phyloP scores from a whole-genome alignment of 345 rosid genomes.

The Salix brachista region DNA sequence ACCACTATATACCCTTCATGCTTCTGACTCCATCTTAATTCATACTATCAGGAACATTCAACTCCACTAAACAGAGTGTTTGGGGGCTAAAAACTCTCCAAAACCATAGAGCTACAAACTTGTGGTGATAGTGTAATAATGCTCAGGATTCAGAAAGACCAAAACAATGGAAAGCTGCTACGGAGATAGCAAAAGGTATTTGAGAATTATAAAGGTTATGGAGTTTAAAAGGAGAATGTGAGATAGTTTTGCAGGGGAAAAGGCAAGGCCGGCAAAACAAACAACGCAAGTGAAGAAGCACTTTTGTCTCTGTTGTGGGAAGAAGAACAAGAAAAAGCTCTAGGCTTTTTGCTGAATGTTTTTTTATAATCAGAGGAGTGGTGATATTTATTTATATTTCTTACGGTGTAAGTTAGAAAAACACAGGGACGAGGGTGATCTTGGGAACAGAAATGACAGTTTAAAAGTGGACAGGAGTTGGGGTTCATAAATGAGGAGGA shows the following conservation, averaged over 20 bases:
- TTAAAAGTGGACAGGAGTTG: constrained; percentile 18
- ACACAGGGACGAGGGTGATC: neutral
- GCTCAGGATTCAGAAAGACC: constrained; percentile 4
- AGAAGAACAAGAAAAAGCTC: constrained; percentile 16
- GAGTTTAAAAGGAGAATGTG: constrained; percentile 17
- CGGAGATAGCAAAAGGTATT: constrained; percentile 9
- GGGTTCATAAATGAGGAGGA: constrained; percentile 39
- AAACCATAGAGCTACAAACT: neutral
- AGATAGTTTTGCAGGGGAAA: constrained; percentile 28
- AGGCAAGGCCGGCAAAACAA: constrained; percentile 37
- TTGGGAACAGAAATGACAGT: constrained; percentile 17
- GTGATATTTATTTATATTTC: neutral
- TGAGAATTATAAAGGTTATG: constrained; percentile 4
- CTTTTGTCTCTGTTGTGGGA: constrained; percentile 24
- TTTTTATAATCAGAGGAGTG: neutral
- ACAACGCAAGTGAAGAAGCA: constrained; percentile 28
- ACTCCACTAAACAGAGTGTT: constrained; percentile 2
- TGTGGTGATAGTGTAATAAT: constrained; percentile 11
- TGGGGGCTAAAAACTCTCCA: neutral
- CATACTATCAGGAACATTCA: neutral
- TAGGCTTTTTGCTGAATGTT: neutral
- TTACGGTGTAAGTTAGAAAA: neutral
- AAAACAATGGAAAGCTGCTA: neutral
- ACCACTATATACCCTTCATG: neutral
- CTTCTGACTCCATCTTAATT: constrained; percentile 10